Evolutionary conservation across 371 early-diverging fungal genomes (phyloP), one percentile per base, ranked within the genome.

Genomic region (Capillidium heterosporum): DNA sequence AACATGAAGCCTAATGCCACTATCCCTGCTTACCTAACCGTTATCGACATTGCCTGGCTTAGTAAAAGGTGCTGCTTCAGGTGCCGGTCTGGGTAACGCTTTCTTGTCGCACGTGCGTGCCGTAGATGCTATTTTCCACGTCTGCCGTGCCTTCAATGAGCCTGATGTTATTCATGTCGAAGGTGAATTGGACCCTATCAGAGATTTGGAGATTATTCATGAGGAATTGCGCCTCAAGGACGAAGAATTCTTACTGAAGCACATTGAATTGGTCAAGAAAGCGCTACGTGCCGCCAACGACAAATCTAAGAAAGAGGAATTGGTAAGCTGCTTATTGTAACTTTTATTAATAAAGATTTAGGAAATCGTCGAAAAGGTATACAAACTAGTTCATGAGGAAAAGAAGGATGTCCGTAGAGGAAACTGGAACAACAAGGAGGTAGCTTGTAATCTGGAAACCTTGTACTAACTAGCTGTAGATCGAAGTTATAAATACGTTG

Each of bases 11-110:
- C 87, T 2, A 67, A 69, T n/a, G 68, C 63, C 53, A 63, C 61
- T 48, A 72, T 77, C 41, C 82, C 81, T 28, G 79, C 82, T 19
- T 75, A 75, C 65, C 67, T 96, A 62, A 83, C 82, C 8, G 82
- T 91, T 39, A 81, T 84, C 29, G 95, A 96, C 69, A 96, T 96
- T 75, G 97, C 97, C n/a, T 29, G 95, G 97, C 28, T 80, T 96
- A 49, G 87, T 94, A n/a, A 82, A 85, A 58, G 89, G 89, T 47
- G 87, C 91, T 0, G 72, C 80, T 19, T 74, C 74, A 44, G 90
- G 90, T 23, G 78, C 76, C 47, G 87, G 88, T 49, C 71, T 89
- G 32, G 97, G 97, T 41, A 96, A 96, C 68, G 80, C 84, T 31
- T 96, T 96, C 74, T 69, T 95, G 65, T 79, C 87, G 32, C 78